A percentile compares a stretch with the other conserved stretches of the same genome.
Conservation (phyloP, 768 basidiomycete genomes). For the Suillus discolor region DNA sequence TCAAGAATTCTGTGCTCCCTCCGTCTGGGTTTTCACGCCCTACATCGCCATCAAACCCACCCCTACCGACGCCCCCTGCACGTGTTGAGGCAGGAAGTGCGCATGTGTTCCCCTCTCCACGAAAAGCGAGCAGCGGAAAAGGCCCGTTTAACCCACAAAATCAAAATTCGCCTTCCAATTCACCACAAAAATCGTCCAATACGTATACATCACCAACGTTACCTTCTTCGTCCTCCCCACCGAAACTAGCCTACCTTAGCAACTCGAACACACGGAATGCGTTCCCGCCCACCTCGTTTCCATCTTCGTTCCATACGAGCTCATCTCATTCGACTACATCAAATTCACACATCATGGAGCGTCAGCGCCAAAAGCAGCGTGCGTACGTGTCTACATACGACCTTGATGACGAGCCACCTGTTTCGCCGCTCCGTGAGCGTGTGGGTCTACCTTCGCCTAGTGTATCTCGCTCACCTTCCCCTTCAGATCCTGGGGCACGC, state of each 20-base stretch:
- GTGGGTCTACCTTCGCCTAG: constrained; percentile 2
- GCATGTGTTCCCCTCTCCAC: not conserved
- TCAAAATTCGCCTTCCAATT: not conserved
- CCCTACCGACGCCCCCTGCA: not conserved
- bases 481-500: not conserved
- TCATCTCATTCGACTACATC: not conserved
- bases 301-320: not conserved
- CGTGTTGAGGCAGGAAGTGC: not conserved
- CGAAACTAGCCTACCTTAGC: constrained; percentile 8
- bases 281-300: constrained; percentile 3
- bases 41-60: constrained; percentile 8
- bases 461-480: constrained; percentile 3
- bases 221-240: constrained; percentile 19
- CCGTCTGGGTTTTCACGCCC: constrained; percentile 10
- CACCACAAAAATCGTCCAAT: constrained; percentile 1
- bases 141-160: not conserved
- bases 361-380: constrained; percentile 10
- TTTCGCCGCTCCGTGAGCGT: constrained; percentile 23
- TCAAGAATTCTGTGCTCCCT: not conserved
- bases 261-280: not conserved
- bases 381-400: constrained; percentile 2
- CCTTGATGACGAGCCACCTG: constrained; percentile 40
- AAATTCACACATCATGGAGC: constrained; percentile 5
- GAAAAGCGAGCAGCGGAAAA: not conserved
- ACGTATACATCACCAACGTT: constrained; percentile 19